phyloP scores from a whole-genome alignment of 169 alveolate genomes.

The Theileria luwenshuni region DNA sequence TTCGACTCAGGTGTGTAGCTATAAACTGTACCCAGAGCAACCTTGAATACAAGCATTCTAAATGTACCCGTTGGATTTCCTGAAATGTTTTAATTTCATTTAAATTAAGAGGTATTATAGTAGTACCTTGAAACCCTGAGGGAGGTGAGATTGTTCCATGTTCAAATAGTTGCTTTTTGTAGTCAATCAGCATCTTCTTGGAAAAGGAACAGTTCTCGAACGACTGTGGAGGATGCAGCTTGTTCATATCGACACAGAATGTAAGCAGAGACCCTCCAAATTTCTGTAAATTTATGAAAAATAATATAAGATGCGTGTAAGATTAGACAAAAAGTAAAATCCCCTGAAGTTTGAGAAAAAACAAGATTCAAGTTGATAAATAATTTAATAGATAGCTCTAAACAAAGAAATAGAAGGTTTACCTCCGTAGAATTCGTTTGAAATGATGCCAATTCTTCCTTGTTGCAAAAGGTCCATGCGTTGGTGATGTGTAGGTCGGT shows the following conservation, averaged over 20 bases:
- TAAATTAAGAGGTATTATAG: not conserved
- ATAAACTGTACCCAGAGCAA: slow-evolving; percentile 67
- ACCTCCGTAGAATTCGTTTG: slow-evolving; percentile 68
- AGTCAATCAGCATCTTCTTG: slow-evolving; percentile 27
- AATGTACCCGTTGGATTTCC: slow-evolving; percentile 74
- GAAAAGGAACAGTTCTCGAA: slow-evolving; percentile 46
- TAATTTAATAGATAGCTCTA: not conserved
- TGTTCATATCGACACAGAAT: slow-evolving; percentile 68
- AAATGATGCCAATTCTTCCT: slow-evolving; percentile 67
- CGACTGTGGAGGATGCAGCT: slow-evolving; percentile 73
- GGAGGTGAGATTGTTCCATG: slow-evolving; percentile 73
- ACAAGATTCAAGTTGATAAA: not conserved
- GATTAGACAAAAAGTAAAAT: too few relatives aligned
- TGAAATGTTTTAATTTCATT: not conserved
- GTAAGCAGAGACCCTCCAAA: slow-evolving; percentile 67
- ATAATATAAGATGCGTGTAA: too few relatives aligned
- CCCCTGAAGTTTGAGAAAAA: not conserved
- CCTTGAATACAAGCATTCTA: slow-evolving; percentile 65
- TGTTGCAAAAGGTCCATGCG: slow-evolving; percentile 72
- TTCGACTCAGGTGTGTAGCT: slow-evolving; percentile 17
- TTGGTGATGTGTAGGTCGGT: slow-evolving; percentile 81
- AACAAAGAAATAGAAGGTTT: not conserved
- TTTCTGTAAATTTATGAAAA: slow-evolving; percentile 36
- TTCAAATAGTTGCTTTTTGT: slow-evolving; percentile 63
- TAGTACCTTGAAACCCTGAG: slow-evolving; percentile 67